Evolutionary conservation across 2,329 filamentous ascomycete genomes (phyloP).

Genomic region (Elsinoe australis): DNA sequence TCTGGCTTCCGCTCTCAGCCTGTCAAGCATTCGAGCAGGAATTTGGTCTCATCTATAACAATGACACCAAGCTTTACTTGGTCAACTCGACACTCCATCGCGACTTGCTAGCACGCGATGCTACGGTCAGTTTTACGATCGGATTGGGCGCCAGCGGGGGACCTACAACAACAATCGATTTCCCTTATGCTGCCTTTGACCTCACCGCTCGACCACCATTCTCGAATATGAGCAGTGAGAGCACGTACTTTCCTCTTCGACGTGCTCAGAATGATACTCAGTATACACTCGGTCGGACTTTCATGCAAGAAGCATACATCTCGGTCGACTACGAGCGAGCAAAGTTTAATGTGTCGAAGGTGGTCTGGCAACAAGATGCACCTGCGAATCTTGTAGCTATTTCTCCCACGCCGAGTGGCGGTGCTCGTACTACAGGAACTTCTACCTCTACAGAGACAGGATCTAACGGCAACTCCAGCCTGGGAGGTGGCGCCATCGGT

Average conservation of each 20-base stretch:
- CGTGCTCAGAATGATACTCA: constrained; percentile 33
- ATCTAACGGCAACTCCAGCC: constrained; percentile 12
- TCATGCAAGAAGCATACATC: constrained; percentile 37
- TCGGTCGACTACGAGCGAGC: constrained; percentile 32
- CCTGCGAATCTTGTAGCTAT: constrained; percentile 27
- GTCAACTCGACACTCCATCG: constrained; percentile 52
- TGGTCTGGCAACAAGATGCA: constrained; percentile 24
- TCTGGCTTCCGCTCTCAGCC: constrained; percentile 44
- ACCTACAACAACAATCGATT: constrained; percentile 25
- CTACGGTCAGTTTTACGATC: constrained; percentile 52
- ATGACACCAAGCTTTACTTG: constrained; percentile 56
- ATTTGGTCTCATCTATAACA: constrained; percentile 59
- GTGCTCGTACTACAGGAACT: constrained; percentile 5
- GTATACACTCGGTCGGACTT: constrained; percentile 34
- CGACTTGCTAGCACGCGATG: constrained; percentile 40
- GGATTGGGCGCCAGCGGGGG: constrained; percentile 18
- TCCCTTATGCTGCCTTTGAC: constrained; percentile 37
- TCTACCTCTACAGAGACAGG: not conserved
- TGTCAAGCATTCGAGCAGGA: constrained; percentile 58
- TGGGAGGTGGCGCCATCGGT: constrained; percentile 35
- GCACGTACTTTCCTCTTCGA: constrained; percentile 35
- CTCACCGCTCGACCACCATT: constrained; percentile 22
- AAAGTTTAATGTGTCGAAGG: constrained; percentile 32
- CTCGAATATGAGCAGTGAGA: constrained; percentile 23
- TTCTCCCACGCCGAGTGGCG: constrained; percentile 15